Percentiles rank a stretch among this genome's conserved stretches.
Conservation (phyloP, 2,329 filamentous ascomycete genomes). For the Botrytis galanthina region DNA sequence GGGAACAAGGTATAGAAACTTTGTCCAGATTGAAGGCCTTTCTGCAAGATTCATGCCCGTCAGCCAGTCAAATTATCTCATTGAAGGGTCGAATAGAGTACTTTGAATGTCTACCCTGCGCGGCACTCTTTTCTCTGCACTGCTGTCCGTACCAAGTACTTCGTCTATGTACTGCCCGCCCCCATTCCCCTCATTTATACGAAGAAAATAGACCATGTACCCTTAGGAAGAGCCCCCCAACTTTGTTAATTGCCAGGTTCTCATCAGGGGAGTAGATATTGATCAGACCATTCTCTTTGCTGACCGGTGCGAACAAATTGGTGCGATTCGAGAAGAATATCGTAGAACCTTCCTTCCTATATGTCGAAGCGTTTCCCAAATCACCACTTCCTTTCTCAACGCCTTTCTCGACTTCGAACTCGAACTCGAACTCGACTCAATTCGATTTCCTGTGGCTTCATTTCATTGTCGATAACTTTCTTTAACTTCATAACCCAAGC, state of each 20-base stretch:
- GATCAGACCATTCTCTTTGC: not conserved
- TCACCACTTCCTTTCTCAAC: constrained; percentile 7
- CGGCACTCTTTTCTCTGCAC: not conserved
- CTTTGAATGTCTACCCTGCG: not conserved
- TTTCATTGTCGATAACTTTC: constrained; percentile 15
- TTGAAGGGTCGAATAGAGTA: constrained; percentile 4
- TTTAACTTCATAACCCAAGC: constrained; percentile 4
- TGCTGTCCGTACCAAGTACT: not conserved
- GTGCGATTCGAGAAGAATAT: not conserved
- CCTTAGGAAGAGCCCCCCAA: constrained; percentile 1
- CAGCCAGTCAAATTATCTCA: not conserved
- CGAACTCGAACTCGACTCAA: not conserved
- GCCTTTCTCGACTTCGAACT: not conserved
- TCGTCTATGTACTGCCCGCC: not conserved
- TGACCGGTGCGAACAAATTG: not conserved
- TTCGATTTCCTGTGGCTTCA: not conserved
- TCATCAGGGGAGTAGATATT: constrained; percentile 4
- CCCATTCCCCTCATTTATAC: constrained; percentile 8
- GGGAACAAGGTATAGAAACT: constrained; percentile 2
- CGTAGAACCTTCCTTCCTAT: constrained; percentile 13
- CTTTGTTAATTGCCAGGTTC: not conserved
- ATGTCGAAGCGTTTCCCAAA: not conserved
- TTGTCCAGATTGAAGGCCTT: constrained; percentile 14
- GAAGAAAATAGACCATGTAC: not conserved
- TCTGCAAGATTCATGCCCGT: constrained; percentile 11